phyloP scores from a whole-genome alignment of 2,329 filamentous ascomycete species.

The Xylariaceae sp. region DNA sequence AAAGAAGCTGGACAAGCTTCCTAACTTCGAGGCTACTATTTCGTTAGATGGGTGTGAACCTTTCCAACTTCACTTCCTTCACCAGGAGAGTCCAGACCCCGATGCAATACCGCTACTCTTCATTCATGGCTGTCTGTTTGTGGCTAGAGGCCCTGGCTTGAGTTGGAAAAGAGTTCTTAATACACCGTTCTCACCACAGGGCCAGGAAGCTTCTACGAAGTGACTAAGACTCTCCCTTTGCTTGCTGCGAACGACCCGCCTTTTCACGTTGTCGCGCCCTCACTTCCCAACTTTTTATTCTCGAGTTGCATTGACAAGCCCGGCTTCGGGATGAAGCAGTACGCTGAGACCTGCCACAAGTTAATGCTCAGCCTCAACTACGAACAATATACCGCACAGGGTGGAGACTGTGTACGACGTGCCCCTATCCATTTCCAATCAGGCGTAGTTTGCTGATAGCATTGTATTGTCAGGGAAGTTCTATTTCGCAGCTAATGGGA shows the following conservation, averaged over 20 bases:
- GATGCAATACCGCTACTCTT: constrained; percentile 29
- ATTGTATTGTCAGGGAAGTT: no score
- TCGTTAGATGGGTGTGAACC: constrained; percentile 22
- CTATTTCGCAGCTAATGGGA: no score
- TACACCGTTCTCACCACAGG: no score
- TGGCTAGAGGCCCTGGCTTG: no score
- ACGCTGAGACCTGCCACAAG: constrained; percentile 40
- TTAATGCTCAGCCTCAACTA: constrained; percentile 45
- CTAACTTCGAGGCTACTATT: constrained; percentile 23
- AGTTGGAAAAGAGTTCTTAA: no score
- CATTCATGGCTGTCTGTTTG: constrained; percentile 29
- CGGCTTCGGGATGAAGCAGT: constrained; percentile 39
- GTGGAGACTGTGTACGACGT: no score
- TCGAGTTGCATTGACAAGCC: constrained; percentile 38
- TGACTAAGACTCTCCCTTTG: constrained; percentile 31
- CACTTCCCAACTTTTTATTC: constrained; percentile 48
- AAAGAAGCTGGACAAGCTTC: constrained; percentile 18
- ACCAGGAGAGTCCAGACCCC: constrained; percentile 10
- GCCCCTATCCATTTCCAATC: no score
- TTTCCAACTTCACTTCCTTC: constrained; percentile 29
- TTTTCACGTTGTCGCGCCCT: constrained; percentile 48
- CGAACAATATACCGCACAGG: constrained; percentile 32
- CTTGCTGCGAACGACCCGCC: constrained; percentile 34
- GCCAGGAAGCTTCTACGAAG: constrained; percentile 43
- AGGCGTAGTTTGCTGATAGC: no score